Base-by-base conservation (phyloP, 495 filamentous ascomycete species). In the Daldinia loculata region DNA sequence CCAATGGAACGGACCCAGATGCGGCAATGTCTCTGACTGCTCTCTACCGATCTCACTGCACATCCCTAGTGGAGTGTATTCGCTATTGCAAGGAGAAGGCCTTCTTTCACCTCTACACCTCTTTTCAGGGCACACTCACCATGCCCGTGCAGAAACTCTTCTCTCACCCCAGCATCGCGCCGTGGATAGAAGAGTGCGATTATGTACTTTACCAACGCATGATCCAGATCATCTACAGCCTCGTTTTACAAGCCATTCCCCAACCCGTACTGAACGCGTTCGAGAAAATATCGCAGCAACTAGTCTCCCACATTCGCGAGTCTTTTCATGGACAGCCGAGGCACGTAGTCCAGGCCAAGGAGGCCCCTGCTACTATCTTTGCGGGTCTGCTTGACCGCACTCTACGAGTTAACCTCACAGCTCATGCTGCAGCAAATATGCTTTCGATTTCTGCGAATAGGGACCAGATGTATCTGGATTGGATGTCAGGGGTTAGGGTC, bases 81-180 rank as follows among this genome's bases (percentile, higher is more conserved):
- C 93, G 95, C 14, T 98, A 90, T 76, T 96, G 93, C 86, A 96
- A 95, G 74, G 91, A 97, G 75, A 93, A 95, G 74, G 93, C 94
- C 29, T 94, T 99, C 73, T 93, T 97, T 74, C 92, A 94, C 71
- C 89, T 97, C n/a, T 97, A 96, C 78, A 92, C 91, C 36, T 95
- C 95, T 8, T 98, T 98, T 79, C 92, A 96, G 69, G 96, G 95
- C 60, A 97, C 93, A 2, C 84, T 99, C 72, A 98, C 95, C 15
- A 94, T 97, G 76, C 96, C 96, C 3, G 93, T 97, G n/a, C 94
- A 97, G 80, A 98, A 95, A 79, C 85, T 99, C 11, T 89, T 99
- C 66, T 88, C 89, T 6, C 88, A 95, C 71, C 91, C 91, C 2
- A 88, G 86, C 61, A 83, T 99, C 55, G 92, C 93, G 14, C 88